Evolutionary conservation across 2,329 filamentous ascomycete genomes (phyloP).

Genomic region (Diaporthe sp.): DNA sequence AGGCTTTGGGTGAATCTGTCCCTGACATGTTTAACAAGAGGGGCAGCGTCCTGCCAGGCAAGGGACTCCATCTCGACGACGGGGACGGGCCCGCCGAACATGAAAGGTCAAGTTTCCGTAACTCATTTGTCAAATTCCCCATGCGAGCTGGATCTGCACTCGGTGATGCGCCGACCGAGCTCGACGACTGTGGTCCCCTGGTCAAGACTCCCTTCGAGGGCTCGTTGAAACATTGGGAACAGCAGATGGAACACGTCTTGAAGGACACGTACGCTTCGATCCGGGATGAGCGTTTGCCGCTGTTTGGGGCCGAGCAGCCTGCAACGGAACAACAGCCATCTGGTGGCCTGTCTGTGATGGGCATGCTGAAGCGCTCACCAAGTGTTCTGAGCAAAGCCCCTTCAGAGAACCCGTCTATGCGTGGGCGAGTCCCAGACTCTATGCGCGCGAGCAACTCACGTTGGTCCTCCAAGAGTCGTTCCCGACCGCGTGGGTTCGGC

Average conservation of each 20-base stretch:
- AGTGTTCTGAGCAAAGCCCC: slow-evolving; percentile 94
- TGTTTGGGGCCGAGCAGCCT: slow-evolving; percentile 78
- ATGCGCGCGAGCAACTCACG: slow-evolving; percentile 70
- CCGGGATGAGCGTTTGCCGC: slow-evolving; percentile 85
- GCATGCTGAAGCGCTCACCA: slow-evolving; percentile 85
- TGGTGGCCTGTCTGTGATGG: slow-evolving; percentile 75
- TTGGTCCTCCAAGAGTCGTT: slow-evolving; percentile 90
- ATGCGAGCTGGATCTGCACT: slow-evolving; percentile 60
- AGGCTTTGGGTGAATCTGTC: slow-evolving; percentile 80
- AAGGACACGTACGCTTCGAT: slow-evolving; percentile 95
- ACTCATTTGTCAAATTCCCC: slow-evolving; percentile 64
- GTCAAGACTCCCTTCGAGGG: slow-evolving; percentile 85
- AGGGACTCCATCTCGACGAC: slow-evolving; percentile 49
- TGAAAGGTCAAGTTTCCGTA: slow-evolving; percentile 57
- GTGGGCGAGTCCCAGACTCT: slow-evolving; percentile 78
- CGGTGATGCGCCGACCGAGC: slow-evolving; percentile 54
- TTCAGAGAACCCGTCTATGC: slow-evolving; percentile 81
- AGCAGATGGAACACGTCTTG: slow-evolving; percentile 89
- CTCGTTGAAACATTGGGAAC: slow-evolving; percentile 84
- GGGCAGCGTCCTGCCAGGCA: slow-evolving; percentile 66
- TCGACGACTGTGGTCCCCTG: slow-evolving; percentile 79
- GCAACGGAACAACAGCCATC: slow-evolving; percentile 64
- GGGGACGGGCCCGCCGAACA: slow-evolving; percentile 53
- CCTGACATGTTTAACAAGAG: slow-evolving; percentile 74
- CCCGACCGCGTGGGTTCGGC: slow-evolving; percentile 81